Evolutionary conservation across 805 yeast genomes (phyloP).

Genomic region (Metschnikowia sp.): DNA sequence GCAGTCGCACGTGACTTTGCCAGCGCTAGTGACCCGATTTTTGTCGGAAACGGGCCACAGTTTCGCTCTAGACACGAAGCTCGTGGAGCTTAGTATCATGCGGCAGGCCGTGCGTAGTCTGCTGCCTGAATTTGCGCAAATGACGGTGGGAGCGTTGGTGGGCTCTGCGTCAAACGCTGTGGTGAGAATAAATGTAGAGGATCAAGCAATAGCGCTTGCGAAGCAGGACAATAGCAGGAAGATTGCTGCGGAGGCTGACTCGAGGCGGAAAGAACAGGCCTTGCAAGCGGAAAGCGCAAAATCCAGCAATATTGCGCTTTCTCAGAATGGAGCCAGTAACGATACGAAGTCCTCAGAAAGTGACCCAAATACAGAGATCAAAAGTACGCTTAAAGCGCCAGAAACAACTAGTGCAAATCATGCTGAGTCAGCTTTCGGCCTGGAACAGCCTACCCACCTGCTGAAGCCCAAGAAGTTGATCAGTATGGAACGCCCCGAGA

Average conservation of each 20-base stretch:
- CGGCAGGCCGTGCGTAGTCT: constrained; percentile 5
- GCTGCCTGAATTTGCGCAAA: constrained; percentile 5
- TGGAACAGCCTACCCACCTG: too few relatives aligned
- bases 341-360: too few relatives aligned
- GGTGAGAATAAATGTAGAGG: constrained; percentile 12
- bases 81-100: constrained; percentile 13
- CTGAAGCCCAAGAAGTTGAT: too few relatives aligned
- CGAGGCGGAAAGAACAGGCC: background rate
- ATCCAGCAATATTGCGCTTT: background rate
- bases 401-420: too few relatives aligned
- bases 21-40: constrained; percentile 5
- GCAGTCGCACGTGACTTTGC: constrained; percentile 1
- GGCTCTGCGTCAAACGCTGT: constrained; percentile 16
- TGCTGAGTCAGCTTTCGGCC: too few relatives aligned
- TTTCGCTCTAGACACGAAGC: constrained; percentile 20
- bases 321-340: too few relatives aligned
- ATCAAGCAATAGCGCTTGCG: background rate
- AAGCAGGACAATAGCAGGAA: constrained; percentile 1
- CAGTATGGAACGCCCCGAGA: too few relatives aligned
- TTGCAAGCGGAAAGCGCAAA: too few relatives aligned
- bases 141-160: constrained; percentile 12
- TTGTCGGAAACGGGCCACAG: constrained; percentile 6
- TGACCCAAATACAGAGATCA: too few relatives aligned
- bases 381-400: too few relatives aligned
- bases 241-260: background rate